Percentiles rank a stretch among this genome's conserved stretches.
Evolutionary conservation across 129 eudicot genomes (phyloP).

Genomic region (Pittosporum tobira): DNA sequence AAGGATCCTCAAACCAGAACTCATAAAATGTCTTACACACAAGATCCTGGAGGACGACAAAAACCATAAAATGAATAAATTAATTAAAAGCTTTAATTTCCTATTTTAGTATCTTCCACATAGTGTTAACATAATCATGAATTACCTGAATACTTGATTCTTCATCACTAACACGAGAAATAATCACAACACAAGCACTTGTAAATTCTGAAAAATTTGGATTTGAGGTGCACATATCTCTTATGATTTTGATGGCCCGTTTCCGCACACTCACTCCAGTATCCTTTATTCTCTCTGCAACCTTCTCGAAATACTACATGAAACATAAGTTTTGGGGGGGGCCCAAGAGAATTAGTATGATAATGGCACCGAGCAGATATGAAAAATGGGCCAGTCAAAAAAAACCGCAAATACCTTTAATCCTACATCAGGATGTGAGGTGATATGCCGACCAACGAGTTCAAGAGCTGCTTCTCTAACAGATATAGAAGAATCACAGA

Average conservation of each 20-base stretch:
- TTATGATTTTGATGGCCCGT: conserved; percentile 90
- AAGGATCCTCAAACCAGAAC: conserved; percentile 98
- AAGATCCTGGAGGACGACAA: conserved; percentile 55
- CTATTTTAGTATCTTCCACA: background rate
- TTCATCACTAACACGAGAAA: conserved; percentile 91
- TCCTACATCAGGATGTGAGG: conserved; percentile 99
- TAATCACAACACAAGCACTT: conserved; percentile 85
- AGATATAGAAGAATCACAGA: conserved; percentile 90
- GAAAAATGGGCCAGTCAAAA: conserved; percentile 1
- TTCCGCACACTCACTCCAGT: conserved; percentile 96
- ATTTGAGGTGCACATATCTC: conserved; percentile 89
- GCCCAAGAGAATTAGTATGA: background rate
- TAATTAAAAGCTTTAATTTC: background rate
- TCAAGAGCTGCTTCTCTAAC: conserved; percentile 97
- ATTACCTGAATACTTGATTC: conserved; percentile 96
- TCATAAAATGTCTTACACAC: conserved; percentile 95
- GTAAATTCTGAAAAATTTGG: conserved; percentile 55
- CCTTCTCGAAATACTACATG: conserved; percentile 85
- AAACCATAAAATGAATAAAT: conserved; percentile 5
- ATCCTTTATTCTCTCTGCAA: conserved; percentile 92
- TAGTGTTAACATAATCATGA: no score
- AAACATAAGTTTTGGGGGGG: conserved; percentile 12
- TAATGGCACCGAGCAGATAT: background rate
- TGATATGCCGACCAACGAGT: conserved; percentile 94
- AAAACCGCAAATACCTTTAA: conserved; percentile 45